Evolutionary conservation across 1,284 basidiomycete species (phyloP).

Genomic region (Austropuccinia psidii): DNA sequence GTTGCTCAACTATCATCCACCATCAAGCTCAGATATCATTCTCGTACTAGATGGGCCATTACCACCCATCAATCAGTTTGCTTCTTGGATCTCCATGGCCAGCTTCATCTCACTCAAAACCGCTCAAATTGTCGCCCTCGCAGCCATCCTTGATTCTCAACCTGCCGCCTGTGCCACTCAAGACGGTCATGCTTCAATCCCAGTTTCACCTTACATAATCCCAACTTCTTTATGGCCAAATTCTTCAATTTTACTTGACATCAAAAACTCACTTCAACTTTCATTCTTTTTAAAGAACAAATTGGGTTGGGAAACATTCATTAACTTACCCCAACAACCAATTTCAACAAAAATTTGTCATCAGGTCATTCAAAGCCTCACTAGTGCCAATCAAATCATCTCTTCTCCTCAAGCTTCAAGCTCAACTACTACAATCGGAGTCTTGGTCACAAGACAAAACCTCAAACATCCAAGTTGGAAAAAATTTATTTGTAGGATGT

Average conservation of each 20-base stretch:
- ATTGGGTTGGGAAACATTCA: not conserved
- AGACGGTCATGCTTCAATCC: not conserved
- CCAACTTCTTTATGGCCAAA: not conserved
- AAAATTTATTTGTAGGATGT: too few species aligned
- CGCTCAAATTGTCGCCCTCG: not conserved
- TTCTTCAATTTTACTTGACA: not conserved
- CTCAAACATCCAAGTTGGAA: too few species aligned
- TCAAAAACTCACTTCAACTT: not conserved
- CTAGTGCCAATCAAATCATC: not conserved
- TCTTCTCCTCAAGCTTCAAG: not conserved
- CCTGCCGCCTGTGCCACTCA: not conserved
- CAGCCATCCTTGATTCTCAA: not conserved
- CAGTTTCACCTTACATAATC: not conserved
- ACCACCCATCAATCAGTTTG: not conserved
- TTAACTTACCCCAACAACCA: not conserved
- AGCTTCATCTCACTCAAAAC: not conserved
- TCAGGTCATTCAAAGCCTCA: not conserved
- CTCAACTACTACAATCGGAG: not conserved
- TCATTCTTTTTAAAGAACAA: not conserved
- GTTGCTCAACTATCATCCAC: not conserved
- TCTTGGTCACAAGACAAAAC: not conserved
- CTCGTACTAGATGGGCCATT: not conserved
- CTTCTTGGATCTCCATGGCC: not conserved
- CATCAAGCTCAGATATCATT: not conserved
- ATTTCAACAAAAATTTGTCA: not conserved